Evolutionary conservation across 2,329 filamentous ascomycete species (phyloP), one percentile per base, ranked within the genome.

Genomic region (Stromatinia cepivora): DNA sequence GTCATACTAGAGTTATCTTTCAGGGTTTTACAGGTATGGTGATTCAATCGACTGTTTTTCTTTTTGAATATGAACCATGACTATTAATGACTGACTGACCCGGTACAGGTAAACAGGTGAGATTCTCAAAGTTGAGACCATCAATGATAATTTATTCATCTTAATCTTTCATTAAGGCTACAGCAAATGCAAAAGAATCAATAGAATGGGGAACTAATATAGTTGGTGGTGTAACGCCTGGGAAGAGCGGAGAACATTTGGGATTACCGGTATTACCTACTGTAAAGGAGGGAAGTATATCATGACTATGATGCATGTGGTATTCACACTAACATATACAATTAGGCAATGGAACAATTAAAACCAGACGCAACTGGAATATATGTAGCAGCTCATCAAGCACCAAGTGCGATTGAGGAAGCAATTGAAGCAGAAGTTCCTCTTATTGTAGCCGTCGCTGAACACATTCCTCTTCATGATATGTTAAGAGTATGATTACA

Each of bases 281-380:
- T 56, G 88, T 94, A 42, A 84, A 84, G 75, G 86, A 84, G 76
- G 85, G 84, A 71, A 31, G 66, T 62, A 42, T 58, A 11, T 25
- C 45, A 50, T n/a, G 20, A 20, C 20, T 31, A 69, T 28, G 15
- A 3, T 42, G 39, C 1, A 15, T 17, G 34, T 62, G 25, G 4
- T 2, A 57, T 31, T 20, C 31, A 45, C 6, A 54, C 67, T 73
- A 36, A 73, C 1, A 15, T 13, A 8, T 25, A 7, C 11, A 65
- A 46, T n/a, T 65, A 87, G 84, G 92, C 92, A 9, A 88, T 91
- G 81, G 86, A 90, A 73, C 82, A 86, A 74, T 81, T 92, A 50
- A 91, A 88, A 74, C 91, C 92, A 3, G 88, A 93, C 80, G 92
- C 91, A 6, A 93, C 91, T 1, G 91, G 89, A 6, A 91, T 94